A percentile compares a stretch with the other conserved stretches of the same genome.
These are phyloP conservation scores for Entomortierella beljakovae DNA, from an alignment of 192 early-diverging fungal genomes.

Conservation along the genomic window DNA sequence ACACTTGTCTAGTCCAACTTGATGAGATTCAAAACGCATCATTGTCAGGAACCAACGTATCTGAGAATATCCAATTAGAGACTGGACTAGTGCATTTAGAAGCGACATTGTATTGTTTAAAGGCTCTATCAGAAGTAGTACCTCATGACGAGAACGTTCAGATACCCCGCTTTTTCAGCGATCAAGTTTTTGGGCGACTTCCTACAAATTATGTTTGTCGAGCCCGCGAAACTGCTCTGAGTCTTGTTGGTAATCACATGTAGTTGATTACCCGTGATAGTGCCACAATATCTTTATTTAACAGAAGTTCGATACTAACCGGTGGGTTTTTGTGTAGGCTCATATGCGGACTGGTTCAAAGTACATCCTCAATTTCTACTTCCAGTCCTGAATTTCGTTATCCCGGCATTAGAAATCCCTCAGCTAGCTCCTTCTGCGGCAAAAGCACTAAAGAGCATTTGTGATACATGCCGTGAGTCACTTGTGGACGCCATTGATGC, in stretches of 20 bases:
- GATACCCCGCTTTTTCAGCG: conserved; percentile 70
- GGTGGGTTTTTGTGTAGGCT: conserved; percentile 56
- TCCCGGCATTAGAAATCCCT: conserved; percentile 67
- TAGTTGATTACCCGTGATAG: neutral
- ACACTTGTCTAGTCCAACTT: conserved; percentile 32
- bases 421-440: conserved; percentile 70
- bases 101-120: conserved; percentile 72
- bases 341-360: conserved; percentile 78
- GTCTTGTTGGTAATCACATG: conserved; percentile 55
- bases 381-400: conserved; percentile 70
- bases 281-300: neutral
- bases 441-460: conserved; percentile 73
- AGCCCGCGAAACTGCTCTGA: conserved; percentile 59
- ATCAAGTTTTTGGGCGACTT: conserved; percentile 63
- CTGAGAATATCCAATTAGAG: conserved; percentile 27
- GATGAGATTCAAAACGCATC: conserved; percentile 34
- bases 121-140: conserved; percentile 74
- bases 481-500: conserved; percentile 67
- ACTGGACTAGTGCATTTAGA: conserved; percentile 56
- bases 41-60: conserved; percentile 21
- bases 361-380: conserved; percentile 69
- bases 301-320: conserved; percentile 34
- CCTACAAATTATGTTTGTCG: conserved; percentile 54
- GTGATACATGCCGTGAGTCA: conserved; percentile 76
- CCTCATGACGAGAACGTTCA: conserved; percentile 61